Evolutionary conservation across 306 rosid genomes (phyloP).

Genomic region (Rosa rugosa): DNA sequence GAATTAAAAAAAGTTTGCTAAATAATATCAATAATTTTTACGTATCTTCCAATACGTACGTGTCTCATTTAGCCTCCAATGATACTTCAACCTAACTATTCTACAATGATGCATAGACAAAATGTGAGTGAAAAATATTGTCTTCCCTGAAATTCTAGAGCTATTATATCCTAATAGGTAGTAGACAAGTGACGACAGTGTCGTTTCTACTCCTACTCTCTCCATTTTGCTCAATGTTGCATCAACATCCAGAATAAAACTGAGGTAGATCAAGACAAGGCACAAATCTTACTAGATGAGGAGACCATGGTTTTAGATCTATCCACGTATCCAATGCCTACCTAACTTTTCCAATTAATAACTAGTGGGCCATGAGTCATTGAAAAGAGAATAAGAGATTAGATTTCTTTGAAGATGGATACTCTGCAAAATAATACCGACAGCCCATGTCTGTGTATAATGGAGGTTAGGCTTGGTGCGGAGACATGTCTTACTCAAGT

Average conservation of each 20-base stretch:
- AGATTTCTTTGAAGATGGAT: conserved; percentile 1
- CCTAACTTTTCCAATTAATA: not conserved
- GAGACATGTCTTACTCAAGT: not conserved
- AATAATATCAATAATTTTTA: not conserved
- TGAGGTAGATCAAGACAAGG: no score
- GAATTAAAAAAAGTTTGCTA: not conserved
- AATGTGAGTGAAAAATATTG: not conserved
- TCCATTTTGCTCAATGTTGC: not conserved
- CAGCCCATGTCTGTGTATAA: conserved; percentile 18
- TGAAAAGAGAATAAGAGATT: not conserved
- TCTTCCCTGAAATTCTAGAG: not conserved
- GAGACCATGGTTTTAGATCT: not conserved
- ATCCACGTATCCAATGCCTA: not conserved
- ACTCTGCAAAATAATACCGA: conserved; percentile 3
- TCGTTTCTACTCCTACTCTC: not conserved
- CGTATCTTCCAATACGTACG: not conserved
- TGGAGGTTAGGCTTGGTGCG: conserved; percentile 1
- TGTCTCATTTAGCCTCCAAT: not conserved
- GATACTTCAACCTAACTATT: not conserved
- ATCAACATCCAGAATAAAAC: no score
- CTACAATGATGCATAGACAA: not conserved
- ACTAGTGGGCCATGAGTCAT: conserved; percentile 10
- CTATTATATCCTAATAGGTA: not conserved
- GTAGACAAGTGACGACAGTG: not conserved
- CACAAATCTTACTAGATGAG: not conserved